Evolutionary conservation across 1,284 basidiomycete genomes (phyloP), one percentile per base, ranked within the genome.

Genomic region (Ustilago vetiveriae): DNA sequence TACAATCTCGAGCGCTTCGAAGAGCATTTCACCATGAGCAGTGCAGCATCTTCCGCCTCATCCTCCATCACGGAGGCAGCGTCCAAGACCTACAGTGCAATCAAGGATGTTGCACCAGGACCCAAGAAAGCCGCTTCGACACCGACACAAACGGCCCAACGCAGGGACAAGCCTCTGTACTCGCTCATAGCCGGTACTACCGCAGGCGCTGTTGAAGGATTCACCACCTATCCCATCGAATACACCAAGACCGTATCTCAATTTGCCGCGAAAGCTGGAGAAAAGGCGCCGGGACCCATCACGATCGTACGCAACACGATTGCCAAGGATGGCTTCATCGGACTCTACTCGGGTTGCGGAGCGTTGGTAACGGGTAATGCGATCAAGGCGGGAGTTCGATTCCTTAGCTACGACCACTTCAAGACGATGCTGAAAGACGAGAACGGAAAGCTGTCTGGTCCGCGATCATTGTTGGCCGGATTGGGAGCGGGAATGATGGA

Each of bases 401-500:
- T 98, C 83, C 87, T 96, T 46, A 91, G 89, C 70, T 98, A 98
- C 83, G 94, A 98, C 81, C 87, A 90, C 81, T 95, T 95, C 85
- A 98, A 98, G 84, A 84, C 86, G 37, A 83, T 89, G 75, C 83
- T 98, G 49, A 90, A 90, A 42, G 92, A 98, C 82, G 62, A 77
- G 29, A 50, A 73, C 16, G 72, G 72, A 37, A 72, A 72, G 37
- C 45, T 75, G 3, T 59, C 58, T 1, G 74, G 69, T 14, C 72
- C 72, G 10, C 24, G 22, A 11, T 45, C 60, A 29, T 38, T 59
- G 46, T 21, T 81, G 88, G 93, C 96, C 46, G 95, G 96, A 35
- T 85, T 98, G 5, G 94, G 93, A 38, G 96, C 96, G 2, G 95
- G 96, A 10, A 89, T 96, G 88, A 90, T 87, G 82, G 95, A 98